Evolutionary conservation across 805 yeast genomes (phyloP), one percentile per base, ranked within the genome.

Genomic region (Pichia membranifaciens): DNA sequence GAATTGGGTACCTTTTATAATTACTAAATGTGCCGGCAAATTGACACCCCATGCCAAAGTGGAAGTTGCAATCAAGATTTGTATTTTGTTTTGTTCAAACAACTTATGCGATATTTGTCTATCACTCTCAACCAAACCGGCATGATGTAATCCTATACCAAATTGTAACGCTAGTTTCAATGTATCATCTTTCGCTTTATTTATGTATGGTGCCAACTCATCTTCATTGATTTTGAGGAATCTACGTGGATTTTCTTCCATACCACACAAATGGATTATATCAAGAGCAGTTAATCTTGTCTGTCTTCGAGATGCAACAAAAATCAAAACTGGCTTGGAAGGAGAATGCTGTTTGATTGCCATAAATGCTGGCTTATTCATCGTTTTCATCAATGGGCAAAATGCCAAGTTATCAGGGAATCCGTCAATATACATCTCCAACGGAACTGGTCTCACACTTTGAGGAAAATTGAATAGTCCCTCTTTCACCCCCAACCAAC

Each of bases 301-400:
- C 64, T 86, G 95, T 50, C 95, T 71, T 59, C 95, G 74, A 3
- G 93, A 84, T 1, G 93, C 88, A 33, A 86, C 95, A 58, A 86
- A 86, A n/a, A 86, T 81, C 55, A 86, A 71, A 10, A 84, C 91
- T 0, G 96, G 96, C 60, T 89, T 82, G 17, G 69, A 70, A 2
- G 96, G 95, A 0, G 96, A 85, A 61, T 90, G 96, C 53, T 87
- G 88, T 59, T 88, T 87, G 53, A 89, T 89, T 0, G 96, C 96
- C 83, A 84, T 78, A 58, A 85, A 89, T 0, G 95, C 91, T 1
- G 97, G 96, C 58, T 75, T 88, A 72, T 82, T 88, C 93, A 79
- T 87, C 20, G 81, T 85, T 69, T 81, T 87, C 96, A 86, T 86
- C 58, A 87, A 69, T 1, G 91, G 88, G 56, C 89, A 81, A 59